A percentile compares a stretch with the other conserved stretches of the same genome.
Evolutionary conservation across 352 stramenopile genomes (phyloP).

Genomic region (Pythium diclinum): DNA sequence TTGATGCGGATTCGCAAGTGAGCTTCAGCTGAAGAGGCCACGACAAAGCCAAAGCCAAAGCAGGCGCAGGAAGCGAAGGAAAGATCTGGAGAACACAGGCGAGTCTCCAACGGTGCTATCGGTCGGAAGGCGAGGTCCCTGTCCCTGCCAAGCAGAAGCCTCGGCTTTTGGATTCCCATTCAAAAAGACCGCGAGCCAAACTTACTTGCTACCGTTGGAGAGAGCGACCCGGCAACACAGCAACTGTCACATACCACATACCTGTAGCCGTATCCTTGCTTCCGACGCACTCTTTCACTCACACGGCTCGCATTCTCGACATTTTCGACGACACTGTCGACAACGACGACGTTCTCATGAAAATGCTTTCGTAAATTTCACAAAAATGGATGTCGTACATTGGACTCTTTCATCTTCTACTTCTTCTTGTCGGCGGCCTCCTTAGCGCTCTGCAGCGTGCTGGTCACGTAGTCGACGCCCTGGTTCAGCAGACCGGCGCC

Average conservation of each 20-base stretch:
- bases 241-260: constrained; percentile 18
- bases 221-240: constrained; percentile 9
- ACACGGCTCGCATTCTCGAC: not conserved
- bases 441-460: constrained; percentile 63
- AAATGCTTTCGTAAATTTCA: not conserved
- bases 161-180: not conserved
- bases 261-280: not conserved
- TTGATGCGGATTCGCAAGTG: constrained; percentile 21
- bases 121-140: not conserved
- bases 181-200: not conserved
- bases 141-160: not conserved
- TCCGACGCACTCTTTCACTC: too few species aligned
- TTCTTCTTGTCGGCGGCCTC: constrained; percentile 35
- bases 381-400: not conserved
- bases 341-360: not conserved
- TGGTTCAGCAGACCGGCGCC: constrained; percentile 30
- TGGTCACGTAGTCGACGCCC: constrained; percentile 67
- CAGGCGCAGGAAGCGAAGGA: too few species aligned
- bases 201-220: constrained; percentile 1
- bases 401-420: not conserved
- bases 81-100: not conserved
- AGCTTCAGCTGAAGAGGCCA: not conserved
- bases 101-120: not conserved
- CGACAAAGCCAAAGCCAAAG: not conserved
- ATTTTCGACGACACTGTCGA: not conserved